phyloP scores from a whole-genome alignment of 2,329 filamentous ascomycete species.

The Sordariomycetes sp. region DNA sequence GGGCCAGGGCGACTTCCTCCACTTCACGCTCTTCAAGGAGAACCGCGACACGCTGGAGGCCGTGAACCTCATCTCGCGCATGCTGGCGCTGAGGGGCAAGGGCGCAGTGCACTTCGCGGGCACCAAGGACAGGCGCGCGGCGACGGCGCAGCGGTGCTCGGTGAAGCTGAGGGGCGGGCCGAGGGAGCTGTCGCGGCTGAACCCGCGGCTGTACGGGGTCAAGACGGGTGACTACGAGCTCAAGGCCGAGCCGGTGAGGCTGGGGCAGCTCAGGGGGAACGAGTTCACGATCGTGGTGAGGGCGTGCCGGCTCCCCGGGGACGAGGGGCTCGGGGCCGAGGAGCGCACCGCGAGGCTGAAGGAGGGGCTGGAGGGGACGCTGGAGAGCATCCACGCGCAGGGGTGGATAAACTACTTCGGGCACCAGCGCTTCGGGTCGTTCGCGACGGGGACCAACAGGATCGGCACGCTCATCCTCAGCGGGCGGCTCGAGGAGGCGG shows the following conservation, averaged over 20 bases:
- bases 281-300: constrained; percentile 89
- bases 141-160: constrained; percentile 75
- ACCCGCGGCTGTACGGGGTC: constrained; percentile 50
- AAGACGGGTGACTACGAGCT: constrained; percentile 76
- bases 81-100: constrained; percentile 64
- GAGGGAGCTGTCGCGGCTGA: constrained; percentile 54
- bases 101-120: constrained; percentile 68
- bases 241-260: constrained; percentile 56
- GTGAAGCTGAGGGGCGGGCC: constrained; percentile 35
- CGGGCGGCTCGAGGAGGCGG: constrained; percentile 69
- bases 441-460: constrained; percentile 73
- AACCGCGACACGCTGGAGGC: constrained; percentile 96
- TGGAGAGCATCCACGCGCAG: constrained; percentile 56
- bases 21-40: constrained; percentile 92
- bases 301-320: constrained; percentile 57
- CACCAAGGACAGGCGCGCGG: constrained; percentile 82
- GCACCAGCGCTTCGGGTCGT: constrained; percentile 91
- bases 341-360: constrained; percentile 12
- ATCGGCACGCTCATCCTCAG: constrained; percentile 77
- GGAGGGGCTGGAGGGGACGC: constrained; percentile 38
- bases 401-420: constrained; percentile 98
- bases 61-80: constrained; percentile 62
- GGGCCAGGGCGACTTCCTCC: constrained; percentile 61
- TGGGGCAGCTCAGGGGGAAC: constrained; percentile 81
- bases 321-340: constrained; percentile 8